Base-by-base conservation (phyloP, 192 early-diverging fungal species). In the Gonapodya sp. region DNA sequence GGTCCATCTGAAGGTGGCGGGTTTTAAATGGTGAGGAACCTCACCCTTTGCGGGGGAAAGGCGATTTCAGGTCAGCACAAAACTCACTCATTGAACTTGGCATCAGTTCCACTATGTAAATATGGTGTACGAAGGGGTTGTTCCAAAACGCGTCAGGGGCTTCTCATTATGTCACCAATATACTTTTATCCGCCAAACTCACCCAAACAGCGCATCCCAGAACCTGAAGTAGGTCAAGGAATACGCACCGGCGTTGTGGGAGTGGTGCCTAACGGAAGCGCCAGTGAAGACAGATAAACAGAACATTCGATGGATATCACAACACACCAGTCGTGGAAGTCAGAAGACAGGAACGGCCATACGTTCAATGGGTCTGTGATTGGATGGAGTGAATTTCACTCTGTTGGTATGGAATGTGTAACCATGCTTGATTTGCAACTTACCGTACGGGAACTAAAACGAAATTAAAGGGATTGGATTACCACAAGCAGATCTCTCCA, bases 221-320 rank as follows among this genome's bases (percentile, higher is more conserved):
- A 77, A 77, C 14, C 31, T 16, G 75, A 77, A 77, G 75, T 77
- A 77, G 8, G 75, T 77, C 30, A 77, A 33, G 8, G 75, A 77
- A 33, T 77, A 77, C 18, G 18, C 34, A 34, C 75, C 75, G 30
- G 34, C 75, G 75, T 77, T 77, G 31, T 77, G 75, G 18, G 75
- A 77, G 75, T 77, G 75, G 75, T 77, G 75, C 46, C 46, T 64
- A 64, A 64, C n/a, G n/a, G n/a, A n/a, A n/a, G n/a, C n/a, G n/a
- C n/a, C n/a, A n/a, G n/a, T n/a, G 31, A 32, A 77, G 34, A 32
- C 2, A 31, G 75, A 8, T 18, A 33, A 34, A 18, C 31, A 16
- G 8, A 64, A 64, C 8, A 8, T 24, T 16, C 46, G 46, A 24
- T 64, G 46, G 46, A 24, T 24, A 8, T 8, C 46, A 64, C 8